phyloP scores from a whole-genome alignment of 169 alveolate genomes.

The Theileria annulata region DNA sequence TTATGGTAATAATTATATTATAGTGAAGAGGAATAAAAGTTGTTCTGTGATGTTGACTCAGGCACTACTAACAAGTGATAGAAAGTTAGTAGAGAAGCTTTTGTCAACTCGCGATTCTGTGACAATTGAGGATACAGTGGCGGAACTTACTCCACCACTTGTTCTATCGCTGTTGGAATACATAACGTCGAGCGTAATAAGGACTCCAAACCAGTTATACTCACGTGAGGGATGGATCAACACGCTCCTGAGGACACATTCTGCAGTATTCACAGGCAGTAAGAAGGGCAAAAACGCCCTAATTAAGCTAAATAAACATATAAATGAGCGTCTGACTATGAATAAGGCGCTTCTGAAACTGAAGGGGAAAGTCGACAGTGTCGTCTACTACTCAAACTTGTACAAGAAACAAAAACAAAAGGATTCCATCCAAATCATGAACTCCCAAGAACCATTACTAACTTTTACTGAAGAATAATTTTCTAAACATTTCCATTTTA shows the following conservation, averaged over 20 bases:
- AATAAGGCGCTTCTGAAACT: constrained; percentile 57
- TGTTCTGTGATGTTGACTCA: constrained; percentile 55
- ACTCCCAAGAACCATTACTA: constrained; percentile 57
- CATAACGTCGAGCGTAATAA: constrained; percentile 44
- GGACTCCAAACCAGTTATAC: constrained; percentile 62
- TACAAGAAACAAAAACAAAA: constrained; percentile 29
- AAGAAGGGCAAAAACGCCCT: constrained; percentile 44
- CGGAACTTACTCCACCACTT: constrained; percentile 59
- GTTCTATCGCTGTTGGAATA: constrained; percentile 64
- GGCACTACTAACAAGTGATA: constrained; percentile 65
- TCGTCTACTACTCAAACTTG: constrained; percentile 49
- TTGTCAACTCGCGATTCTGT: constrained; percentile 40
- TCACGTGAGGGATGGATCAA: constrained; percentile 68
- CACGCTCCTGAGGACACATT: constrained; percentile 51
- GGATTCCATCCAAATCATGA: constrained; percentile 39
- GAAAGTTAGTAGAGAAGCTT: constrained; percentile 43
- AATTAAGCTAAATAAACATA: constrained; percentile 45
- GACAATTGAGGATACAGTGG: constrained; percentile 58
- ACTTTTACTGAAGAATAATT: constrained; percentile 34
- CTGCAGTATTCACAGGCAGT: constrained; percentile 37
- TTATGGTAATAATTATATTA: background rate
- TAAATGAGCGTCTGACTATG: constrained; percentile 34
- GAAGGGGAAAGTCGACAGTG: constrained; percentile 68
- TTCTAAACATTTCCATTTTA: background rate
- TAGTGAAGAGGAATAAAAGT: constrained; percentile 18